Conservation (phyloP, 2,329 filamentous ascomycete species). For the Coniochaeta pulveracea region DNA sequence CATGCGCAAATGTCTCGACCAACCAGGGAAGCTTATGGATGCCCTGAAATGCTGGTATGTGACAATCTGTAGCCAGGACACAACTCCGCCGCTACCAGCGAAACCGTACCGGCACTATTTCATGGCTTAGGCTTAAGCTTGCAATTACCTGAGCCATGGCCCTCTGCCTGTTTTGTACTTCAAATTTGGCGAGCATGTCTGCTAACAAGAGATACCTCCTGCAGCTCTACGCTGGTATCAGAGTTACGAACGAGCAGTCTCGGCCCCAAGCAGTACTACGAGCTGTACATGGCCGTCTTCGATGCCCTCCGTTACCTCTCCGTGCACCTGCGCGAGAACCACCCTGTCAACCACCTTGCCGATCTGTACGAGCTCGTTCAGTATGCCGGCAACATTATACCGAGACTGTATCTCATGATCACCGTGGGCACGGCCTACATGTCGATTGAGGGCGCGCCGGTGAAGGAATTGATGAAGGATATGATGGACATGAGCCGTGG, state of each 20-base stretch:
- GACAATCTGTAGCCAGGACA: too few species aligned
- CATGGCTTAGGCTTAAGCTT: too few species aligned
- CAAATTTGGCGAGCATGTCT: background rate
- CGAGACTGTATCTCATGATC: slow-evolving; percentile 95
- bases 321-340: slow-evolving; percentile 91
- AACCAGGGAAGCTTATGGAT: slow-evolving; percentile 98
- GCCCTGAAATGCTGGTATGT: slow-evolving; percentile 97
- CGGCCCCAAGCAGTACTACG: slow-evolving; percentile 99
- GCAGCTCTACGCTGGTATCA: slow-evolving; percentile 92
- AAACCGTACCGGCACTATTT: too few species aligned
- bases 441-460: slow-evolving; percentile 93
- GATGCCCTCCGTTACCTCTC: slow-evolving; percentile 94
- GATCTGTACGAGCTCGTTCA: slow-evolving; percentile 97
- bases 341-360: slow-evolving; percentile 94
- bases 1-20: slow-evolving; percentile 97
- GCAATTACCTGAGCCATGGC: too few species aligned
- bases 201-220: slow-evolving; percentile 2
- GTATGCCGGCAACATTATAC: slow-evolving; percentile 96
- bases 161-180: too few species aligned
- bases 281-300: slow-evolving; percentile 98
- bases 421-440: slow-evolving; percentile 99
- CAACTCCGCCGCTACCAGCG: too few species aligned
- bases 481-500: slow-evolving; percentile 99
- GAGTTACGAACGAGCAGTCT: slow-evolving; percentile 94
- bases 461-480: slow-evolving; percentile 99